phyloP scores from a whole-genome alignment of 176 grass and related monocot genomes.

The Eragrostis nindensis region DNA sequence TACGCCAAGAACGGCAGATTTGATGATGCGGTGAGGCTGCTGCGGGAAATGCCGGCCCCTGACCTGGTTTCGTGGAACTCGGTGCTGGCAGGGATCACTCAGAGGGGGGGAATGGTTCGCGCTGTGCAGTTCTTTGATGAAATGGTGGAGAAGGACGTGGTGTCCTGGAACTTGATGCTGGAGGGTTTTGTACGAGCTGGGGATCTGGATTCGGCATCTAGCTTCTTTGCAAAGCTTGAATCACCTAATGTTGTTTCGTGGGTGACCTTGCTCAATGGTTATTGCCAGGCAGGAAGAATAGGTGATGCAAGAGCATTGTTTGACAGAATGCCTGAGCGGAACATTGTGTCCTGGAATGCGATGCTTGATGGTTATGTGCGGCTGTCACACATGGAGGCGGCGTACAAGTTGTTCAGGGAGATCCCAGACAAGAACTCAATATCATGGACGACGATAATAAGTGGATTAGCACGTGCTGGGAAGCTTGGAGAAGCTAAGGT shows the following conservation, averaged over 20 bases:
- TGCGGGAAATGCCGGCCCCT: conserved; percentile 39
- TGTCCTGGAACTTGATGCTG: conserved; percentile 73
- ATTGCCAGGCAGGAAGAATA: conserved; percentile 47
- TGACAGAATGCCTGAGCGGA: conserved; percentile 57
- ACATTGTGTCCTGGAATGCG: conserved; percentile 56
- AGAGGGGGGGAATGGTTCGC: conserved; percentile 34
- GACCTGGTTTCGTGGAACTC: conserved; percentile 62
- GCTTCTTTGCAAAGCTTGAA: conserved; percentile 50
- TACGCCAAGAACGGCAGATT: conserved; percentile 61
- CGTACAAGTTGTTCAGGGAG: conserved; percentile 43
- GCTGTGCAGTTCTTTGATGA: conserved; percentile 47
- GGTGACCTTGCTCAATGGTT: conserved; percentile 64
- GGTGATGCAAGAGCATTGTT: conserved; percentile 50
- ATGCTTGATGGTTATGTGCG: conserved; percentile 63
- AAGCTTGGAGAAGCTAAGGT: conserved; percentile 61
- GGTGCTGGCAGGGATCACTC: conserved; percentile 43
- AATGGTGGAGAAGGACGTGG: conserved; percentile 50
- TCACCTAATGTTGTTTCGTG: conserved; percentile 61
- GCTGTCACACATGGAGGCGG: conserved; percentile 32
- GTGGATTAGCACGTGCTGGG: conserved; percentile 43
- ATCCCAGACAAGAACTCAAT: conserved; percentile 57
- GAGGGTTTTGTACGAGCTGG: conserved; percentile 57
- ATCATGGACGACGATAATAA: conserved; percentile 65
- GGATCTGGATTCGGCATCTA: conserved; percentile 37
- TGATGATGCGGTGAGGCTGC: conserved; percentile 42